Percentiles rank a stretch among this genome's conserved stretches.
Conservation (phyloP, 306 rosid species). For the Malus sieversii region DNA sequence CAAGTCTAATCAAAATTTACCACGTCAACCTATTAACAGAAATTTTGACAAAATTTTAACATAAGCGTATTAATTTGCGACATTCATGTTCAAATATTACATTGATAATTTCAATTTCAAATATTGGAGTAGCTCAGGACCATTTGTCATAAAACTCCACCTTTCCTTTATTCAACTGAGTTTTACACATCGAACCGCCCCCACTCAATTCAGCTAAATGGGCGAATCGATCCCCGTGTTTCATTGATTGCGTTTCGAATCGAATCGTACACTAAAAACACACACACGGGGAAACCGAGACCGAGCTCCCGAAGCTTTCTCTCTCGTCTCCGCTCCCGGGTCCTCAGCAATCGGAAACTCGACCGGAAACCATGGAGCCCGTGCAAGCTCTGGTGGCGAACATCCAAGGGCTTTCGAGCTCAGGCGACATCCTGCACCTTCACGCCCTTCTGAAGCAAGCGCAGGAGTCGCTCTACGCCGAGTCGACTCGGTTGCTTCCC, state of each 20-base stretch:
- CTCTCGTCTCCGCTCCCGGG: background rate
- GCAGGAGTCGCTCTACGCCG: constrained; percentile 50
- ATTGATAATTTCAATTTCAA: too few relatives aligned
- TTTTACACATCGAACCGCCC: too few relatives aligned
- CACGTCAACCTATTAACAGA: too few relatives aligned
- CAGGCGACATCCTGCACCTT: constrained; percentile 58
- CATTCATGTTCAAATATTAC: too few relatives aligned
- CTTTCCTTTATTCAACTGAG: too few relatives aligned
- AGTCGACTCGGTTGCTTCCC: constrained; percentile 44
- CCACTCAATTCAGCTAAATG: background rate
- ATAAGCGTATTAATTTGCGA: too few relatives aligned
- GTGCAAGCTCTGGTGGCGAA: constrained; percentile 44
- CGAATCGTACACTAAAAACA: background rate
- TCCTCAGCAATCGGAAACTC: background rate
- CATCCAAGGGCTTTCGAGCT: constrained; percentile 60
- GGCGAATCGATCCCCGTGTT: background rate
- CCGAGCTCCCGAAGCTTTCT: background rate
- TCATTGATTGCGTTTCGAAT: background rate
- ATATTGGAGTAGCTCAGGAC: too few relatives aligned
- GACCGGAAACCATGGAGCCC: constrained; percentile 19
- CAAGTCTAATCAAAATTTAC: too few relatives aligned
- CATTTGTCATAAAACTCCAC: too few relatives aligned
- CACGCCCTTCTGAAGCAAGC: constrained; percentile 52
- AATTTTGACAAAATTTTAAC: too few relatives aligned
- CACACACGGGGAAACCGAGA: background rate